Evolutionary conservation across 1,139 yeast genomes (phyloP).

Genomic region (Saccharomyces hybrid): DNA sequence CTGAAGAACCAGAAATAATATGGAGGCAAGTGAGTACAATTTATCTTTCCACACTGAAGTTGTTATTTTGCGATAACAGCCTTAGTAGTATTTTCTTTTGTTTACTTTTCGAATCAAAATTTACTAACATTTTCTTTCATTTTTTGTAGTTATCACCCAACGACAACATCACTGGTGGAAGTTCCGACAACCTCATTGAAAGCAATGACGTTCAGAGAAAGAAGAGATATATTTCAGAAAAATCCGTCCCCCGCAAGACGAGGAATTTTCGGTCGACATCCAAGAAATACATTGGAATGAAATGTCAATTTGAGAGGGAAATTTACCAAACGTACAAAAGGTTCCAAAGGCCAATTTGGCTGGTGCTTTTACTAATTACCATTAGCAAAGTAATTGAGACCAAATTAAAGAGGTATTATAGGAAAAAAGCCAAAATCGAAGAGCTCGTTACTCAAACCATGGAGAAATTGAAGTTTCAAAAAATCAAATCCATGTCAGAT

Average conservation of each 20-base stretch:
- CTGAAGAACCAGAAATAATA: slow-evolving; percentile 67
- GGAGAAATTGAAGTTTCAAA: slow-evolving; percentile 38
- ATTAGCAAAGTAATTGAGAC: slow-evolving; percentile 30
- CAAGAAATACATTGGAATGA: slow-evolving; percentile 53
- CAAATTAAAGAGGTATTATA: slow-evolving; percentile 34
- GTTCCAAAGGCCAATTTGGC: slow-evolving; percentile 37
- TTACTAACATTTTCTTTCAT: slow-evolving; percentile 24
- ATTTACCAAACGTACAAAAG: slow-evolving; percentile 42
- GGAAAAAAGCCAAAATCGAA: slow-evolving; percentile 35
- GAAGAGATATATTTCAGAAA: slow-evolving; percentile 33
- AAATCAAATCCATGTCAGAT: slow-evolving; percentile 17
- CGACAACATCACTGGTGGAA: slow-evolving; percentile 23
- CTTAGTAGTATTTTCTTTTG: background rate
- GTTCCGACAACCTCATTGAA: slow-evolving; percentile 26
- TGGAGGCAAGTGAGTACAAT: slow-evolving; percentile 67
- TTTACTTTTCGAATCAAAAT: background rate
- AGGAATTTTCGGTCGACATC: slow-evolving; percentile 67
- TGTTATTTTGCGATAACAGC: background rate
- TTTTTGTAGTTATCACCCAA: slow-evolving; percentile 28
- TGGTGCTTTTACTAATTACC: slow-evolving; percentile 23
- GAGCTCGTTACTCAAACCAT: slow-evolving; percentile 37
- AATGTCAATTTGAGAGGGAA: slow-evolving; percentile 53
- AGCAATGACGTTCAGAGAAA: slow-evolving; percentile 34
- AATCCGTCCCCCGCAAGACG: slow-evolving; percentile 12
- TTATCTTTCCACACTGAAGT: slow-evolving; percentile 6